Evolutionary conservation across 352 stramenopile genomes (phyloP).

Genomic region (Globisporangium apiculatum): DNA sequence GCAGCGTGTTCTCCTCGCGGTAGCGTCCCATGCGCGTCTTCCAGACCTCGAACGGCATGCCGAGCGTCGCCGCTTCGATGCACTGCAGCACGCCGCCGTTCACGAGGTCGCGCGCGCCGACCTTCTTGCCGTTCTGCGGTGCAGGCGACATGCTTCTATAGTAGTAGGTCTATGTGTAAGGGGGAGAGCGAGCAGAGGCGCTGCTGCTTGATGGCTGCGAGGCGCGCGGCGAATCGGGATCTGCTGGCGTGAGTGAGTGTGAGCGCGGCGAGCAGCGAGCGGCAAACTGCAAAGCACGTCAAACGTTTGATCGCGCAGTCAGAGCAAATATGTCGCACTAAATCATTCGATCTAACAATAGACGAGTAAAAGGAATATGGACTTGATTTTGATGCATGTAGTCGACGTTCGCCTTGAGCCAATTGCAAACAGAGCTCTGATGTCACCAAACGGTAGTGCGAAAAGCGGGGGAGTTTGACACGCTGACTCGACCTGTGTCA

Average conservation of each 20-base stretch:
- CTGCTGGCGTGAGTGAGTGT: not conserved
- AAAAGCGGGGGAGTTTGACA: no score
- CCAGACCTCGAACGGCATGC: conserved; percentile 92
- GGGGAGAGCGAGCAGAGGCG: not conserved
- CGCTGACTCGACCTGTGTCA: no score
- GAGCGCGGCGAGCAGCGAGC: no score
- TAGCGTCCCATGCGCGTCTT: conserved; percentile 91
- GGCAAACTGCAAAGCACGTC: not conserved
- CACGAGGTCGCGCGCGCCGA: conserved; percentile 66
- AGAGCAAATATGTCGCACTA: no score
- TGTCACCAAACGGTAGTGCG: no score
- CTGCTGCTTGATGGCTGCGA: not conserved
- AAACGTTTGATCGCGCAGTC: not conserved
- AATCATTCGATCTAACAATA: no score
- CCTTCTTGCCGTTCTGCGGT: conserved; percentile 69
- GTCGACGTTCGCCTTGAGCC: no score
- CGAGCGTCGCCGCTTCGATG: conserved; percentile 82
- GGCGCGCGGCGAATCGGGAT: conserved; percentile 10
- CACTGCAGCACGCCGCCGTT: conserved; percentile 84
- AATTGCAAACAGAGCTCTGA: no score
- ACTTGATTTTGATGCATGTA: no score
- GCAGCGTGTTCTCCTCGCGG: conserved; percentile 65
- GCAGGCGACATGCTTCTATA: conserved; percentile 40
- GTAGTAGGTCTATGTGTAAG: not conserved
- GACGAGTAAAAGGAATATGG: no score